These are phyloP conservation scores for Hypoxylon sp. DNA, from an alignment of 2,329 filamentous ascomycete genomes.

Conservation along the genomic window DNA sequence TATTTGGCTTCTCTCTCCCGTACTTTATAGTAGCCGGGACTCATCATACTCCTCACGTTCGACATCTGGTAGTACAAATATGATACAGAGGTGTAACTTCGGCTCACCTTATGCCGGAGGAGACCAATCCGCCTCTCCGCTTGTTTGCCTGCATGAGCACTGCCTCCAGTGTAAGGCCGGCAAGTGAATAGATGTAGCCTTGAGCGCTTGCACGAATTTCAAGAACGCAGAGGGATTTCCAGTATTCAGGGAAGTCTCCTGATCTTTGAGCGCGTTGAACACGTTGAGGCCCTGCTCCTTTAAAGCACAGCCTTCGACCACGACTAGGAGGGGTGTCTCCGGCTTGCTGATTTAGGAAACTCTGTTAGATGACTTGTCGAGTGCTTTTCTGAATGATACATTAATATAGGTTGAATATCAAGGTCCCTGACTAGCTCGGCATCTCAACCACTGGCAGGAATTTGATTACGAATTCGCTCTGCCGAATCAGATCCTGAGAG, in stretches of 20 bases:
- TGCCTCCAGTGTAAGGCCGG: slow-evolving; percentile 34
- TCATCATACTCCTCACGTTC: slow-evolving; percentile 20
- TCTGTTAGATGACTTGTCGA: slow-evolving; percentile 12
- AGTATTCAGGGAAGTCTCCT: slow-evolving; percentile 12
- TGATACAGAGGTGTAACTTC: slow-evolving; percentile 35
- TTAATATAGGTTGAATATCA: slow-evolving; percentile 30
- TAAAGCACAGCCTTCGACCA: slow-evolving; percentile 29
- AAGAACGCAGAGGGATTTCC: slow-evolving; percentile 36
- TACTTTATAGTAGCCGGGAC: slow-evolving; percentile 41
- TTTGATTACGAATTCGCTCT: slow-evolving; percentile 24
- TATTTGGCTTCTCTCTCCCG: slow-evolving; percentile 25
- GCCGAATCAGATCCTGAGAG: slow-evolving; percentile 19
- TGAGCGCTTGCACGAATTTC: slow-evolving; percentile 15
- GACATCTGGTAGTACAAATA: slow-evolving; percentile 29
- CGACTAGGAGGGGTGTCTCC: slow-evolving; percentile 31
- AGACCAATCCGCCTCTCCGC: slow-evolving; percentile 20
- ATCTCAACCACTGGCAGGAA: slow-evolving; percentile 31
- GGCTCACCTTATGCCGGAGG: slow-evolving; percentile 35
- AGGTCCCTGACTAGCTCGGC: slow-evolving; percentile 23
- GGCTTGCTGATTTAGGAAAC: slow-evolving; percentile 37
- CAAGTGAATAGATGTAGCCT: slow-evolving; percentile 28
- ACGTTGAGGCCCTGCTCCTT: slow-evolving; percentile 9
- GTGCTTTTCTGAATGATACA: slow-evolving; percentile 17
- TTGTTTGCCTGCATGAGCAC: slow-evolving; percentile 37
- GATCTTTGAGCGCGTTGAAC: slow-evolving; percentile 17